Percentiles rank a stretch among this genome's conserved stretches.
Evolutionary conservation across 1,284 basidiomycete species (phyloP).

Genomic region (Cutaneotrichosporon dermatis): DNA sequence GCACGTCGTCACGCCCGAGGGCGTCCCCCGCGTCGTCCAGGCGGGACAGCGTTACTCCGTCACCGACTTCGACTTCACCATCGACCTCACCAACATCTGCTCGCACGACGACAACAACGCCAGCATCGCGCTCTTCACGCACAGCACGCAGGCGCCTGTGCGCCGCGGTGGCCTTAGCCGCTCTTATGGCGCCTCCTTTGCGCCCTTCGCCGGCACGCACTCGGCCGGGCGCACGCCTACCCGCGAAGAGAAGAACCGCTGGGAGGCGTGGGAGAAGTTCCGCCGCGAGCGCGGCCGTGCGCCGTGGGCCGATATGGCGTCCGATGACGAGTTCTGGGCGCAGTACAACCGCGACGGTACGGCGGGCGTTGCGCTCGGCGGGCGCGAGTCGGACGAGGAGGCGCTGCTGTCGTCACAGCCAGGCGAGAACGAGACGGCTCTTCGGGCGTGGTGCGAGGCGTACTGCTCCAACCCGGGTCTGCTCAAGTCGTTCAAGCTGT

Average conservation of each 20-base stretch:
- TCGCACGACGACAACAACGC: slow-evolving; percentile 29
- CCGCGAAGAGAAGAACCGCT: not conserved
- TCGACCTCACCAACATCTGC: slow-evolving; percentile 32
- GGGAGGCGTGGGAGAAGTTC: slow-evolving; percentile 8
- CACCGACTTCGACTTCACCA: slow-evolving; percentile 41
- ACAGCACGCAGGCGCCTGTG: slow-evolving; percentile 10
- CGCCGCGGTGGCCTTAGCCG: slow-evolving; percentile 18
- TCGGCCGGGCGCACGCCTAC: not conserved
- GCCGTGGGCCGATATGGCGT: slow-evolving; percentile 10
- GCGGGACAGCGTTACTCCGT: slow-evolving; percentile 30
- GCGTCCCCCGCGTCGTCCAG: slow-evolving; percentile 9
- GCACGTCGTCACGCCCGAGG: slow-evolving; percentile 25
- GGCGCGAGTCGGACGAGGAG: slow-evolving; percentile 11
- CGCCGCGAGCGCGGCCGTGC: slow-evolving; percentile 9
- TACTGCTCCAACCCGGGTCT: slow-evolving; percentile 60
- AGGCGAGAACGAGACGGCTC: not conserved
- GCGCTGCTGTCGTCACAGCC: slow-evolving; percentile 10
- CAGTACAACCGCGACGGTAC: not conserved
- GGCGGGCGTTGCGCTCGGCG: not conserved
- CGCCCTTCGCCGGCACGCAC: not conserved
- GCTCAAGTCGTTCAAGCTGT: slow-evolving; percentile 63
- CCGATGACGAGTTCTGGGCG: slow-evolving; percentile 14
- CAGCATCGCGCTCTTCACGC: slow-evolving; percentile 30
- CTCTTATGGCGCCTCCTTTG: not conserved
- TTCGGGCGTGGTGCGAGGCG: slow-evolving; percentile 66